Conservation (phyloP, 352 stramenopile genomes). For the Pythium angustatum region DNA sequence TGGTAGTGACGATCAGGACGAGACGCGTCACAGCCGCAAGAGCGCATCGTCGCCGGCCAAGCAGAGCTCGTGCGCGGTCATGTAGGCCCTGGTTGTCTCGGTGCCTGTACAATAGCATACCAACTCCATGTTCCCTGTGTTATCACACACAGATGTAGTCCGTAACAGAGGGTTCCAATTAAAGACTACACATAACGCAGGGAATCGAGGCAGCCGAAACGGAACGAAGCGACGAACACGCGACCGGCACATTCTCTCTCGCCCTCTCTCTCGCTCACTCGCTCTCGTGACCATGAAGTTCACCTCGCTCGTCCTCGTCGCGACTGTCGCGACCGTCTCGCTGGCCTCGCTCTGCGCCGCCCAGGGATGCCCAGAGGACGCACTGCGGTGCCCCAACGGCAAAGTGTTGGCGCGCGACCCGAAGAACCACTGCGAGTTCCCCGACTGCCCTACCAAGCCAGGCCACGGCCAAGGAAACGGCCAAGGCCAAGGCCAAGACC, state of each 20-base stretch:
- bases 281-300: slow-evolving; percentile 6
- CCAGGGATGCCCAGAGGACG: slow-evolving; percentile 41
- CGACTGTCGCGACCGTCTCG: not conserved
- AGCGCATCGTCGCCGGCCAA: slow-evolving; percentile 7
- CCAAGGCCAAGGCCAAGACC: not conserved
- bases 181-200: too few relatives aligned
- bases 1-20: too few relatives aligned
- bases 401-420: slow-evolving; percentile 31
- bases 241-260: too few relatives aligned
- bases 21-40: not conserved
- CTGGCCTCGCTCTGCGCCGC: not conserved
- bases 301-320: not conserved
- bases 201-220: too few relatives aligned
- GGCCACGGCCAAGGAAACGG: too few relatives aligned
- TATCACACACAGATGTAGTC: too few relatives aligned
- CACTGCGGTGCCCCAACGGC: slow-evolving; percentile 27
- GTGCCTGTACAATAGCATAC: slow-evolving; percentile 16
- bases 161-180: too few relatives aligned
- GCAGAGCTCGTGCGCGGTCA: slow-evolving; percentile 22
- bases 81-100: not conserved
- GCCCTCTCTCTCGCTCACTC: not conserved
- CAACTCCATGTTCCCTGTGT: not conserved
- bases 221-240: not conserved
- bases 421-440: slow-evolving; percentile 33
- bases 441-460: not conserved